These are phyloP conservation scores for Monotropa hypopitys DNA, from an alignment of 179 eudicot species.

Conservation along the genomic window DNA sequence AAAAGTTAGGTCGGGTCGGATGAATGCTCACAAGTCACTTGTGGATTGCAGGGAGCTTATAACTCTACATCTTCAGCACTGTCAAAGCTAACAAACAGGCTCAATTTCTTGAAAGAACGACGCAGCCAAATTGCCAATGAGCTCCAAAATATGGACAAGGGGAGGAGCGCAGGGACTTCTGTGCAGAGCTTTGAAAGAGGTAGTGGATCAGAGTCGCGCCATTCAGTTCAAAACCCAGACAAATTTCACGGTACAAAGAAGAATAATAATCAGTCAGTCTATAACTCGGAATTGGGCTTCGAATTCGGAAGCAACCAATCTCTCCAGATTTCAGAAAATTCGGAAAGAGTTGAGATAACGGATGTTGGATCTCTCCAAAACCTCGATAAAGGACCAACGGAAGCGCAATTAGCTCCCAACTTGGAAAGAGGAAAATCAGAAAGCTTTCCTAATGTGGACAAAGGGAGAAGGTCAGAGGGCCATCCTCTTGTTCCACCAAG, in stretches of 20 bases:
- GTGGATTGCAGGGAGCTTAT: slow-evolving; percentile 36
- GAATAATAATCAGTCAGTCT: slow-evolving; percentile 20
- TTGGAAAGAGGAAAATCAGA: slow-evolving; percentile 28
- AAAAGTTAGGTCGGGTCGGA: neutral
- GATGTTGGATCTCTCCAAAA: neutral
- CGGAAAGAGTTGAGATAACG: neutral
- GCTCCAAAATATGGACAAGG: slow-evolving; percentile 40
- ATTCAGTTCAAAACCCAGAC: slow-evolving; percentile 10
- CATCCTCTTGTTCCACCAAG: slow-evolving; percentile 25
- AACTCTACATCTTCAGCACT: slow-evolving; percentile 43
- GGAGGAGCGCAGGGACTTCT: slow-evolving; percentile 24
- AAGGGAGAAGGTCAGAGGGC: slow-evolving; percentile 27
- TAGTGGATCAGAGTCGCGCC: slow-evolving; percentile 18
- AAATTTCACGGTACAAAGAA: slow-evolving; percentile 16
- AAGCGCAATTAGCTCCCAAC: neutral
- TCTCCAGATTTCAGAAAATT: slow-evolving; percentile 4
- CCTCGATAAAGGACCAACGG: neutral
- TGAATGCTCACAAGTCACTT: neutral
- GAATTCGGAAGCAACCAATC: slow-evolving; percentile 8
- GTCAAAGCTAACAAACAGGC: slow-evolving; percentile 65
- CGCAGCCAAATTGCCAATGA: slow-evolving; percentile 33
- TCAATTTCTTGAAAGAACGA: slow-evolving; percentile 55
- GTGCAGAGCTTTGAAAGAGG: slow-evolving; percentile 7
- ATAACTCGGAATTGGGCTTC: slow-evolving; percentile 18
- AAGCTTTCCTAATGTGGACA: slow-evolving; percentile 32